Evolutionary conservation across 2,329 filamentous ascomycete genomes (phyloP), one percentile per base, ranked within the genome.

Genomic region (Decorospora gaudefroyi): DNA sequence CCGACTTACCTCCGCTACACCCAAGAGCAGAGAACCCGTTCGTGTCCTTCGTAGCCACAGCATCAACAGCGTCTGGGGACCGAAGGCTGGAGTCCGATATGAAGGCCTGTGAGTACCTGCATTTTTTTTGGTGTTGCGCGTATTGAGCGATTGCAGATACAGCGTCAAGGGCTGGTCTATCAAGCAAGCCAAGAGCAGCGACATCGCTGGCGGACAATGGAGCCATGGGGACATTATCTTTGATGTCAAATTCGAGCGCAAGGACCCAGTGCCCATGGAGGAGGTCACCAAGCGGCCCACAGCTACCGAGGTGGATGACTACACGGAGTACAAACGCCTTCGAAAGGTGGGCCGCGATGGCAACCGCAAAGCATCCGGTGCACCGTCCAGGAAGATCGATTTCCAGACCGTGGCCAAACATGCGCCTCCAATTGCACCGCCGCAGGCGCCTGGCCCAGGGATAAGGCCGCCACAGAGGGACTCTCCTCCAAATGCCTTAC

Each of bases 261-360:
- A 62, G 1, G 65, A 70, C 32, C 52, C 19, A 34, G 45, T 49
- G 35, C 70, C 65, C 8, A 68, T 75, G 57, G 61, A 67, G 6
- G 55, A 65, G 7, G 67, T 76, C 4, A 49, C 71, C 13, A 57
- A 57, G 27, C 69, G 69, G 19, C 76, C 76, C 0, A 68, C 62
- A 10, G 62, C 72, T 1, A 71, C 71, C 28, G 75, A 78, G 42
- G 49, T 75, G 4, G 76, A 78, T 46, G 75, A 78, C 39, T 78
- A 77, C 42, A 50, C 55, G 4, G 74, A 76, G 36, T 77, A 75
- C 61, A 77, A 77, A 51, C 70, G 72, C 1, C 46, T 75, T 6
- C 58, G 63, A 6, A 66, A 55, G 8, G 11, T 55, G 11, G 31
- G 62, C 13, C 59, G 54, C 4, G 58, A 62, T 3, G 19, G 37